Base-by-base conservation (phyloP, 208 protist genomes). In the Trypanosoma mega region DNA sequence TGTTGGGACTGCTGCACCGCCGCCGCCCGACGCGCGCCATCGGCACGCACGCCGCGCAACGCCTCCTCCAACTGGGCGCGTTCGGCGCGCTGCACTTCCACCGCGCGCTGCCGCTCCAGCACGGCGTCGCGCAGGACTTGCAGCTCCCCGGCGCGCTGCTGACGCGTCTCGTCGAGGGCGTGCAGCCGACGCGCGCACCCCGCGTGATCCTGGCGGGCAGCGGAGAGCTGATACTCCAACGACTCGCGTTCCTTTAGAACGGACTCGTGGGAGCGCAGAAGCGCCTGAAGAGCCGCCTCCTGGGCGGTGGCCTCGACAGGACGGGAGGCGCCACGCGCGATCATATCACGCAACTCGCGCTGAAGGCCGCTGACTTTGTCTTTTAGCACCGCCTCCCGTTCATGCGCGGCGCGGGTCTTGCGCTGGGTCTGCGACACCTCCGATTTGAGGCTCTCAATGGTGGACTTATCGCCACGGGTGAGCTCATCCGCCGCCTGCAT, bases 351-450 rank as follows among this genome's bases (percentile, higher is more conserved):
- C 47, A 99, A 89, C 59, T 99, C 97, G 5, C 75, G 48, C 64
- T 98, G 97, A 21, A 99, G 78, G 50, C 89, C 59, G 52, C 86
- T 43, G 31, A 99, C 97, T 36, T 94, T 97, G 70, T 99, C 93
- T 50, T 89, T 96, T 41, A 98, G 85, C 31, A 83, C 63, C 46
- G 68, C 62, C 78, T 99, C 98, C 66, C 98, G 97, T 57, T 99
- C 94, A 53, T 88, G 76, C 29, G 93, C 82, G 11, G 83, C 73
- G 53, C 93, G 76, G 12, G 97, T 74, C 78, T 97, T 97, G 33
- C 98, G 97, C 70, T 85, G 97, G 1, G 94, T 96, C 52, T 97
- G 84, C 27, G 98, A 93, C 50, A 97, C 88, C 79, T 98, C 96
- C 43, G 78, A 78, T 39, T 94, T 86, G 14, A 99, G 90, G 9